Evolutionary conservation across 2,329 filamentous ascomycete genomes (phyloP).

Genomic region (Truncatella angustata): DNA sequence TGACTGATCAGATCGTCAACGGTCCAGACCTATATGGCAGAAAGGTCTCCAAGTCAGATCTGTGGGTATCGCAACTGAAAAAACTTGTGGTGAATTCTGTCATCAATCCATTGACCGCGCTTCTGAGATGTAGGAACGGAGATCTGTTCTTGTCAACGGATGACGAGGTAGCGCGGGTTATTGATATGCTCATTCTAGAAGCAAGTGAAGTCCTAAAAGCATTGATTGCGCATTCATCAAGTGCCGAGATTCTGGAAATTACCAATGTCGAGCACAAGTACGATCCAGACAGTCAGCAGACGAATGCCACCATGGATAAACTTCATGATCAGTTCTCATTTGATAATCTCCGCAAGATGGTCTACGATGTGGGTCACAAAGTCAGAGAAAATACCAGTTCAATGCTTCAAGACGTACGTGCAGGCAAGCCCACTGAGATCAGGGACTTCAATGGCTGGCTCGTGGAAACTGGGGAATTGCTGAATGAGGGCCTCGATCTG

Average conservation of each 20-base stretch:
- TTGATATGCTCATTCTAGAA: conserved; percentile 71
- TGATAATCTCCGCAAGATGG: conserved; percentile 38
- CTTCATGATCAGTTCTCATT: conserved; percentile 43
- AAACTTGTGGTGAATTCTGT: conserved; percentile 80
- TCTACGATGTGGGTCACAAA: conserved; percentile 45
- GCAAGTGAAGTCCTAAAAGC: conserved; percentile 69
- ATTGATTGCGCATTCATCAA: conserved; percentile 60
- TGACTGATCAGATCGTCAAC: conserved; percentile 39
- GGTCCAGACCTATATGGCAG: conserved; percentile 43
- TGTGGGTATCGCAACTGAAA: conserved; percentile 70
- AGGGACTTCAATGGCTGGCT: conserved; percentile 61
- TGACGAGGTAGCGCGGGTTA: conserved; percentile 52
- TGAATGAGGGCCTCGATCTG: conserved; percentile 33
- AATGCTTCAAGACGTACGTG: conserved; percentile 59
- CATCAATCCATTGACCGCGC: conserved; percentile 81
- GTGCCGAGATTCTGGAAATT: conserved; percentile 33
- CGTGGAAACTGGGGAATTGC: conserved; percentile 41
- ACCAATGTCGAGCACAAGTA: neutral
- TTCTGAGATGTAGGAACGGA: conserved; percentile 79
- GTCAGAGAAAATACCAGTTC: conserved; percentile 57
- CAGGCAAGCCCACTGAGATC: conserved; percentile 53
- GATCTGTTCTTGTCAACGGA: conserved; percentile 61
- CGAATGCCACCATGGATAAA: conserved; percentile 9
- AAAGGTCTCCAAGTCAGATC: conserved; percentile 37
- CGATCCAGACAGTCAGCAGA: conserved; percentile 44